phyloP scores from a whole-genome alignment of 2,329 filamentous ascomycete species.

The Ampelomyces quisqualis region DNA sequence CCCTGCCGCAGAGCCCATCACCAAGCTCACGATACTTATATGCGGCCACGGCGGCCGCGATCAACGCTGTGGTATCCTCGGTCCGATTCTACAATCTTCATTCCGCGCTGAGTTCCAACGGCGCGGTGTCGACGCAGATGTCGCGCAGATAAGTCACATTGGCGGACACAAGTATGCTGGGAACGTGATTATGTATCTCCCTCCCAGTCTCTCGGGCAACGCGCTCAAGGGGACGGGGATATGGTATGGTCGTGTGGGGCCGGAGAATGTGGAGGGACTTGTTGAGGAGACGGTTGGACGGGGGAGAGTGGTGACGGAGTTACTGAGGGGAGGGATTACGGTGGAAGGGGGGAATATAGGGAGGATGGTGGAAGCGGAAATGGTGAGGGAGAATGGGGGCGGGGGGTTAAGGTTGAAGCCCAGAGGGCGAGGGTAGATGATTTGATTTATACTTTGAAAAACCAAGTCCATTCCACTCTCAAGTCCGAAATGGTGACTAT shows the following conservation, averaged over 20 bases:
- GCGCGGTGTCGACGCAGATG: constrained; percentile 57
- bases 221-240: constrained; percentile 69
- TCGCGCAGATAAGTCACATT: constrained; percentile 75
- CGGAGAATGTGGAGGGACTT: constrained; percentile 73
- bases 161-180: constrained; percentile 85
- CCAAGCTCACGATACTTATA: constrained; percentile 62
- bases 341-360: constrained; percentile 28
- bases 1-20: constrained; percentile 53
- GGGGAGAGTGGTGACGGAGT: constrained; percentile 67
- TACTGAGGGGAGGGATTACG: constrained; percentile 69
- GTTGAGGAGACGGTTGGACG: constrained; percentile 67
- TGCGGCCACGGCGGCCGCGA: constrained; percentile 87
- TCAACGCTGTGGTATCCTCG: constrained; percentile 76
- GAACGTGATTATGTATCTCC: constrained; percentile 79
- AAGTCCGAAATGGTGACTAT: no score
- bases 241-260: constrained; percentile 80
- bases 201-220: constrained; percentile 48
- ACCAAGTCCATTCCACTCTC: background rate
- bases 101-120: constrained; percentile 63
- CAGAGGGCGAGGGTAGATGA: constrained; percentile 7
- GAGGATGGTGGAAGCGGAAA: constrained; percentile 30
- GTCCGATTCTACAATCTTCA: constrained; percentile 68
- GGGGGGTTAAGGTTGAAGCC: constrained; percentile 23
- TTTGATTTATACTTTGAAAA: background rate
- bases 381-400: constrained; percentile 33